Evolutionary conservation across 306 rosid species (phyloP).

Genomic region (Aeschynomene evenia): DNA sequence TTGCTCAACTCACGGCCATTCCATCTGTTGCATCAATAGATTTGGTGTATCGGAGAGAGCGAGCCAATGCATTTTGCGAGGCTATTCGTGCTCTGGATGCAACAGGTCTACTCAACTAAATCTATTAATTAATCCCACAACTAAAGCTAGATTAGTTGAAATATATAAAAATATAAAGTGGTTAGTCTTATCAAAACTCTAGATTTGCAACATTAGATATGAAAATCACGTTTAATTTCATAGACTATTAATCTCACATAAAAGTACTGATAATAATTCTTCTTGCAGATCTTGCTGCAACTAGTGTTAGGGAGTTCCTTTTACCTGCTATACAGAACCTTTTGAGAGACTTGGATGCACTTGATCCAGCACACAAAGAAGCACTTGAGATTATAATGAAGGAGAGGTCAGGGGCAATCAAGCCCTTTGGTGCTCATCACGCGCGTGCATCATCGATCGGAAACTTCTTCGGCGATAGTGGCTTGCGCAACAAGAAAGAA

Average conservation of each 20-base stretch:
- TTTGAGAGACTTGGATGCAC: constrained; percentile 63
- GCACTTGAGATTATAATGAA: constrained; percentile 89
- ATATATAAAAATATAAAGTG: no score
- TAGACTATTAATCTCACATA: background rate
- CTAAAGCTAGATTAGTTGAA: no score
- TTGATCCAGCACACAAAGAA: constrained; percentile 97
- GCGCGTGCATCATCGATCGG: constrained; percentile 71
- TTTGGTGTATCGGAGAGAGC: constrained; percentile 59
- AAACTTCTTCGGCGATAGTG: constrained; percentile 84
- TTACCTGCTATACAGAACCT: constrained; percentile 77
- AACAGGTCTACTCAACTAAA: constrained; percentile 57
- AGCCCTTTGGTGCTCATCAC: constrained; percentile 64
- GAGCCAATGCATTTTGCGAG: constrained; percentile 82
- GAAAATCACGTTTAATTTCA: no score
- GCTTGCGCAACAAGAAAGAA: constrained; percentile 74
- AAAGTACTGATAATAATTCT: constrained; percentile 11
- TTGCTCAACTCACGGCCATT: constrained; percentile 64
- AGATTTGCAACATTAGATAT: no score
- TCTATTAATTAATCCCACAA: background rate
- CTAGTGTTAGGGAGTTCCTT: constrained; percentile 62
- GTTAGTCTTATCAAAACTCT: no score
- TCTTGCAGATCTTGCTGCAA: constrained; percentile 67
- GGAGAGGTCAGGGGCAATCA: constrained; percentile 79
- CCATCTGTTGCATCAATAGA: constrained; percentile 52
- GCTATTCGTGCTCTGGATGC: constrained; percentile 96